phyloP scores from a whole-genome alignment of 164 flowering plant genomes.

The Aristolochia contorta region DNA sequence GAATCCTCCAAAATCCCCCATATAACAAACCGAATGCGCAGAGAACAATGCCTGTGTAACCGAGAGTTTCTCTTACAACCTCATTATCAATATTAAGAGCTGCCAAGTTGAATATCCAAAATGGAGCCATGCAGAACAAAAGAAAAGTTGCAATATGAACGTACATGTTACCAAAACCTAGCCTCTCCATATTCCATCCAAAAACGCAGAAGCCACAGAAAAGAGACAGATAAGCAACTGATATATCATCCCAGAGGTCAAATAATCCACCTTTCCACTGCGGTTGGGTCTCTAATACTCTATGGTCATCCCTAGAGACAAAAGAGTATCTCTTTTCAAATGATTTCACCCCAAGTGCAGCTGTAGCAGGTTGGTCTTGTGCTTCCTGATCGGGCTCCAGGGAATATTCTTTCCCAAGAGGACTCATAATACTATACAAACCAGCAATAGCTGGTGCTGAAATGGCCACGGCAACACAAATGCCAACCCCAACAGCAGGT shows the following conservation, averaged over 20 bases:
- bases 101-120: conserved; percentile 80
- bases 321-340: conserved; percentile 66
- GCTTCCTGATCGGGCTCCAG: conserved; percentile 50
- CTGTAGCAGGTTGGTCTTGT: conserved; percentile 17
- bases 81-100: conserved; percentile 67
- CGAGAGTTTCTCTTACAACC: conserved; percentile 42
- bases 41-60: conserved; percentile 56
- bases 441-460: conserved; percentile 83
- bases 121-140: conserved; percentile 80
- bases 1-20: conserved; percentile 98
- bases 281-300: conserved; percentile 39
- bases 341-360: conserved; percentile 20
- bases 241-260: conserved; percentile 83
- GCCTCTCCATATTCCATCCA: conserved; percentile 98
- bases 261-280: conserved; percentile 82
- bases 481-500: conserved; percentile 76
- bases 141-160: conserved; percentile 88
- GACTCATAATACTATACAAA: conserved; percentile 57
- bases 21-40: conserved; percentile 78
- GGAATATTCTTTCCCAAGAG: conserved; percentile 78
- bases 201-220: conserved; percentile 87
- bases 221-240: conserved; percentile 67
- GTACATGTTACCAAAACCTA: conserved; percentile 96
- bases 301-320: conserved; percentile 38
- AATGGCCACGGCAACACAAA: conserved; percentile 73